Conservation (phyloP, 305 asterid genomes). For the Plantago rigida region DNA sequence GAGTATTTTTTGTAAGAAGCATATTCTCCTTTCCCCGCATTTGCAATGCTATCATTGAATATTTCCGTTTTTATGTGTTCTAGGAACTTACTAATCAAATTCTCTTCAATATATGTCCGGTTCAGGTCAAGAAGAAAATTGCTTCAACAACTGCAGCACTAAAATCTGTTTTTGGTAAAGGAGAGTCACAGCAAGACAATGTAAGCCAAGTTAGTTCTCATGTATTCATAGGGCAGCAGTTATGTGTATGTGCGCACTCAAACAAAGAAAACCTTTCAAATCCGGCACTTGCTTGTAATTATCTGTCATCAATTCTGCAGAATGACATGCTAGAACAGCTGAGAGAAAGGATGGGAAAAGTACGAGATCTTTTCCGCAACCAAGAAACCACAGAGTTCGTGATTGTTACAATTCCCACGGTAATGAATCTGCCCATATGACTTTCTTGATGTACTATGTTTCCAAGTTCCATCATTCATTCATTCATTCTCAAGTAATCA, state of each 20-base stretch:
- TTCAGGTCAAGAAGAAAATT: constrained; percentile 60
- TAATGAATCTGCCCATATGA: constrained; percentile 27
- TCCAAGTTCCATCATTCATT: not conserved
- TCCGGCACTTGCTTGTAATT: not conserved
- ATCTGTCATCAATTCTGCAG: constrained; percentile 28
- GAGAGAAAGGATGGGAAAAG: constrained; percentile 57
- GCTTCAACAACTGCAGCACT: constrained; percentile 63
- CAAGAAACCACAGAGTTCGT: constrained; percentile 57
- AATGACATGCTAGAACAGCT: constrained; percentile 51
- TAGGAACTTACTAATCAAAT: not conserved
- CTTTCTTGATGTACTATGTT: not conserved
- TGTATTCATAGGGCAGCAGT: not conserved
- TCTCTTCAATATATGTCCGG: constrained; percentile 14
- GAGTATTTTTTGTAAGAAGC: not conserved
- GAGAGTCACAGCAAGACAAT: constrained; percentile 39
- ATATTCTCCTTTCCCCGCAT: not conserved
- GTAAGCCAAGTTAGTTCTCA: constrained; percentile 32
- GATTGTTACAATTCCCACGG: constrained; percentile 71
- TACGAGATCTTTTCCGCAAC: constrained; percentile 61
- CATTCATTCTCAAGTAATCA: not conserved
- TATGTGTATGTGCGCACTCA: not conserved
- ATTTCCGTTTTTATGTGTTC: not conserved
- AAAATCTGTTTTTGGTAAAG: constrained; percentile 54
- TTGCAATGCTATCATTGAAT: not conserved
- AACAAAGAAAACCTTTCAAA: not conserved